Evolutionary conservation across 2,329 filamentous ascomycete genomes (phyloP).

Genomic region (Gyromitra esculenta): DNA sequence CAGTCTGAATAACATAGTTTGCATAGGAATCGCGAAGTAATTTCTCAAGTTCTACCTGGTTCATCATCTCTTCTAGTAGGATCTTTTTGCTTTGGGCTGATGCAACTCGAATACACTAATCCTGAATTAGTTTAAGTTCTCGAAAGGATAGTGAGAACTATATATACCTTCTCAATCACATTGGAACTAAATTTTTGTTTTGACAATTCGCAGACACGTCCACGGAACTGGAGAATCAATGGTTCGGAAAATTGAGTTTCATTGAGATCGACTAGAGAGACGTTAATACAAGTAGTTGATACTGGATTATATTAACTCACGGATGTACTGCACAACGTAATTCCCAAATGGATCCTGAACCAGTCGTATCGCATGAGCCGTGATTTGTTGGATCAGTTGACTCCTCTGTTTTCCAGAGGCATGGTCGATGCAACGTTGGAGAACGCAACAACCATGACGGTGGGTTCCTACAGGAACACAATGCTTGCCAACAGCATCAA

Average conservation of each 20-base stretch:
- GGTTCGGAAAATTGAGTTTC: constrained; percentile 89
- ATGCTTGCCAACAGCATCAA: constrained; percentile 86
- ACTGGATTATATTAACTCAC: constrained; percentile 51
- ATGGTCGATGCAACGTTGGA: constrained; percentile 98
- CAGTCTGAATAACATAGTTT: constrained; percentile 98
- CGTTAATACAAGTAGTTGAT: constrained; percentile 1
- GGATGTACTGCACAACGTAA: constrained; percentile 98
- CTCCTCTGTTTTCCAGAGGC: constrained; percentile 88
- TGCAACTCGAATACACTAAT: constrained; percentile 80
- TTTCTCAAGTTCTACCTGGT: constrained; percentile 80
- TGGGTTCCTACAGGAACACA: constrained; percentile 94
- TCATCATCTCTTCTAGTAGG: constrained; percentile 84
- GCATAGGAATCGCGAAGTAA: constrained; percentile 91
- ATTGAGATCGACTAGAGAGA: constrained; percentile 75
- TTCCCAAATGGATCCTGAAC: constrained; percentile 98
- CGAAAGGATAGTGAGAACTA: neutral
- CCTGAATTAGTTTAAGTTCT: constrained; percentile 26
- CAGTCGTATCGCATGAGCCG: constrained; percentile 82
- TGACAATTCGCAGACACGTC: constrained; percentile 76
- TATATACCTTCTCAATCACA: constrained; percentile 84
- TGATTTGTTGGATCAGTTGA: constrained; percentile 86
- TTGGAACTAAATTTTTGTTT: constrained; percentile 99
- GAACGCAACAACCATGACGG: constrained; percentile 95
- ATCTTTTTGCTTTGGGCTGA: constrained; percentile 77
- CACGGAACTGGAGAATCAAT: constrained; percentile 81